Base-by-base conservation (phyloP, 306 rosid species). In the Casuarina equisetifolia region DNA sequence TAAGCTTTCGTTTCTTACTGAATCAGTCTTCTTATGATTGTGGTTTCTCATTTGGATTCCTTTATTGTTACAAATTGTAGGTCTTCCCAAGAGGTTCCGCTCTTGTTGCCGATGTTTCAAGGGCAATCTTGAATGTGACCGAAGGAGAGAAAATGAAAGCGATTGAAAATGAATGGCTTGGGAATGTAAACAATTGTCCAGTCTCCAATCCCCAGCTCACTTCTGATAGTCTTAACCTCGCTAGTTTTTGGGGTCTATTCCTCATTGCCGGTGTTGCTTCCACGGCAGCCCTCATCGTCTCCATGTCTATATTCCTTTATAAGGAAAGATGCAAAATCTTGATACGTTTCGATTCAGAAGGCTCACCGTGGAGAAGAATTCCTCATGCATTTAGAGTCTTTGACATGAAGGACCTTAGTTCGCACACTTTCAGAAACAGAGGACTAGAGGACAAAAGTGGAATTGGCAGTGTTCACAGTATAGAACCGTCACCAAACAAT, bases 191-290 rank as follows among this genome's bases (percentile, higher is more conserved):
- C 16, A 64, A 1, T 45, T 88, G 88, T 35, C 45, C 35, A 68
- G 75, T 81, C 36, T 58, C 91, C 25, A 74, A 40, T 53, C 3
- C 64, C 17, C 51, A 64, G 36, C 36, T 77, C 19, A 79, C 89
- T 64, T 83, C 90, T 1, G 19, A 64, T 12, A 83, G 80, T 77
- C 88, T 91, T 1, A 83, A 86, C 70, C 83, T 92, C 1, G 76
- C 74, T 6, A 89, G 88, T 81, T 89, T 91, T 25, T 77, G 90
- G 86, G 93, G 92, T 5, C 82, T 90, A 10, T 90, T 89, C 77
- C 81, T 90, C 36, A 68, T 88, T 15, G 87, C 80, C 1, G 83
- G 85, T 35, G 50, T 36, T 48, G 75, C 86, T 70, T 86, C 86
- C 0, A 0, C 83, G 2, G n/a, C 36, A 3, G 85, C 91, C 19